phyloP scores from a whole-genome alignment of 768 basidiomycete genomes.

The Leccinellum luteum region DNA sequence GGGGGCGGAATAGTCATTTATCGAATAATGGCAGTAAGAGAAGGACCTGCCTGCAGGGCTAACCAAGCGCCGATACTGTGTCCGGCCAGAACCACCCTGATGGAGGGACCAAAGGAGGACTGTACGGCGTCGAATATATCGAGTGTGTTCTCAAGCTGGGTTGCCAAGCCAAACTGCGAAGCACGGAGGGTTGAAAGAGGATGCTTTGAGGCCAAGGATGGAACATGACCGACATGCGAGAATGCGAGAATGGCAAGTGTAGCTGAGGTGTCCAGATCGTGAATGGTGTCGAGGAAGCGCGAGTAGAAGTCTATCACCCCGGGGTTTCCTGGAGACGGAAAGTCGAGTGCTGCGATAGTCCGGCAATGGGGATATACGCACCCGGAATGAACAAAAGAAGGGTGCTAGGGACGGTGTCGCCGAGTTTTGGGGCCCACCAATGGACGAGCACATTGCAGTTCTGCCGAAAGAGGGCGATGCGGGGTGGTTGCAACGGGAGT shows the following conservation, averaged over 20 bases:
- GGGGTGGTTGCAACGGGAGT: constrained; percentile 2
- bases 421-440: constrained; percentile 47
- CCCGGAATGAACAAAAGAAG: constrained; percentile 53
- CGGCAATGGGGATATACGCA: constrained; percentile 7
- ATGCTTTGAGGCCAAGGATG: constrained; percentile 22
- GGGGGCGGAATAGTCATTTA: neutral
- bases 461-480: constrained; percentile 7
- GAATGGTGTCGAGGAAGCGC: constrained; percentile 57
- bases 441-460: constrained; percentile 37
- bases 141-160: constrained; percentile 55
- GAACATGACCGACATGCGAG: constrained; percentile 65
- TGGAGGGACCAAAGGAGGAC: constrained; percentile 29
- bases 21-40: neutral
- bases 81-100: constrained; percentile 49
- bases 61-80: constrained; percentile 80
- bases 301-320: constrained; percentile 68
- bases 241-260: constrained; percentile 56
- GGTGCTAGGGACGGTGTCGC: constrained; percentile 21
- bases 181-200: constrained; percentile 10
- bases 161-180: constrained; percentile 36
- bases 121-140: constrained; percentile 50
- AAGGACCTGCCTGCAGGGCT: constrained; percentile 46
- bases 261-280: constrained; percentile 32
- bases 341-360: neutral
- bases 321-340: constrained; percentile 40